Percentiles rank a stretch among this genome's conserved stretches.
phyloP scores from a whole-genome alignment of 768 basidiomycete genomes.

The Lactarius hengduanensis region DNA sequence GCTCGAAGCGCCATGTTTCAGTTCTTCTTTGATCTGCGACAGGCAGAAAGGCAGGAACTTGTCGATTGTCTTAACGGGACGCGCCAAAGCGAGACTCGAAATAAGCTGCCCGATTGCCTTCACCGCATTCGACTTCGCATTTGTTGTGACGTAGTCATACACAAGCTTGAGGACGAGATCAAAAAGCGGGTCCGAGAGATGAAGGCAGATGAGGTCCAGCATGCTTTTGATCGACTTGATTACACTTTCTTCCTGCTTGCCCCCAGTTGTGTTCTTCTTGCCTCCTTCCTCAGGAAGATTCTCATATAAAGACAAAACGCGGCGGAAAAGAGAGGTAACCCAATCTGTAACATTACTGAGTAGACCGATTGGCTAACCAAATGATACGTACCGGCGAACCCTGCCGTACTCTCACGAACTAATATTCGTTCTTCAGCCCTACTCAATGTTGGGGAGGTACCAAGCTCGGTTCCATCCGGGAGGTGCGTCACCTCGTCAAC shows the following conservation, averaged over 20 bases:
- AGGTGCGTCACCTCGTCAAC: constrained; percentile 48
- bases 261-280: constrained; percentile 77
- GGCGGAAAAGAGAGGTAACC: constrained; percentile 74
- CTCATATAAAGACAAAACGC: constrained; percentile 80
- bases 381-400: constrained; percentile 60
- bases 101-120: constrained; percentile 87
- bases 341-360: constrained; percentile 51
- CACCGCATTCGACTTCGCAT: constrained; percentile 89
- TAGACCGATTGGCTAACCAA: background rate
- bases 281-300: constrained; percentile 96
- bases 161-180: constrained; percentile 83
- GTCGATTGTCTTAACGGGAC: constrained; percentile 70
- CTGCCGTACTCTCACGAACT: constrained; percentile 73
- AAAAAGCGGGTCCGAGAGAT: constrained; percentile 76
- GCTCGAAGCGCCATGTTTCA: constrained; percentile 88
- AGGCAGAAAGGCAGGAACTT: constrained; percentile 80
- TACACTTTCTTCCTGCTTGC: constrained; percentile 76
- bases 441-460: constrained; percentile 45
- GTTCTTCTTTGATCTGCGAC: constrained; percentile 75
- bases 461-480: constrained; percentile 50
- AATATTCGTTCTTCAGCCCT: constrained; percentile 69
- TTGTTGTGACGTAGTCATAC: constrained; percentile 84
- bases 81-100: constrained; percentile 75
- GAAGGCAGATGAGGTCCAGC: constrained; percentile 77
- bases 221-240: constrained; percentile 78